Percentiles rank a stretch among this genome's conserved stretches.
Evolutionary conservation across 2,329 filamentous ascomycete genomes (phyloP).

Genomic region (Ophiostoma populinum): DNA sequence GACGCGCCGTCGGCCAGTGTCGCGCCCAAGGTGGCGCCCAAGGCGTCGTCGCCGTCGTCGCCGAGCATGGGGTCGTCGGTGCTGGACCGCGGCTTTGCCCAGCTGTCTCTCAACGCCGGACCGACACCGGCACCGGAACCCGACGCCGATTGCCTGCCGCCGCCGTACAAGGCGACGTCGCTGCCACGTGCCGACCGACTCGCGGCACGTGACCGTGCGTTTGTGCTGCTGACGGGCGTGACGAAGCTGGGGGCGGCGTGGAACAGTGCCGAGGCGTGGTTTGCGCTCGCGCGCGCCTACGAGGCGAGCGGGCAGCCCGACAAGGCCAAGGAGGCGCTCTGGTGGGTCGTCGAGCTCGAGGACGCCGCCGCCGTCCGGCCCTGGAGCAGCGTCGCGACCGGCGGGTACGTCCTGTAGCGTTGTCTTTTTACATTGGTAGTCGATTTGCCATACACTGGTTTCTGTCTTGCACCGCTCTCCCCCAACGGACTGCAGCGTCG

Average conservation of each 20-base stretch:
- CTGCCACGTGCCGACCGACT: slow-evolving; percentile 63
- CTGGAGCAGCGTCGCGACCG: slow-evolving; percentile 55
- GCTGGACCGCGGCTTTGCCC: not conserved
- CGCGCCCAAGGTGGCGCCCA: not conserved
- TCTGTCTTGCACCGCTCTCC: no score
- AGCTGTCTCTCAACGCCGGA: not conserved
- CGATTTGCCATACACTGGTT: no score
- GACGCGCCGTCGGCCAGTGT: slow-evolving; percentile 3
- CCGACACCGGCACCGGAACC: not conserved
- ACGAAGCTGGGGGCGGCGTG: slow-evolving; percentile 77
- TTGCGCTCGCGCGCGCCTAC: slow-evolving; percentile 67
- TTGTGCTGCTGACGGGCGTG: slow-evolving; percentile 61
- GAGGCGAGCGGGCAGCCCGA: slow-evolving; percentile 73
- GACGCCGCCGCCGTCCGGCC: slow-evolving; percentile 63
- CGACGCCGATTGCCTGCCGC: slow-evolving; percentile 20
- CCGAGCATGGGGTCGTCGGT: not conserved
- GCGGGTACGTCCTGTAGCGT: slow-evolving; percentile 45
- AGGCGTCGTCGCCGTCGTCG: slow-evolving; percentile 1
- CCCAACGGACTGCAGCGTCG: no score
- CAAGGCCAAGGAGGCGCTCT: slow-evolving; percentile 81
- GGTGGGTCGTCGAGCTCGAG: slow-evolving; percentile 96
- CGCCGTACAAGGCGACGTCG: slow-evolving; percentile 38
- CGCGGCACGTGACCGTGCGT: slow-evolving; percentile 79
- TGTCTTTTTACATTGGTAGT: no score
- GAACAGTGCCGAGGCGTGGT: slow-evolving; percentile 92